Evolutionary conservation across 148 eudicot genomes (phyloP), one percentile per base, ranked within the genome.

Genomic region (Rhododendron vialii): DNA sequence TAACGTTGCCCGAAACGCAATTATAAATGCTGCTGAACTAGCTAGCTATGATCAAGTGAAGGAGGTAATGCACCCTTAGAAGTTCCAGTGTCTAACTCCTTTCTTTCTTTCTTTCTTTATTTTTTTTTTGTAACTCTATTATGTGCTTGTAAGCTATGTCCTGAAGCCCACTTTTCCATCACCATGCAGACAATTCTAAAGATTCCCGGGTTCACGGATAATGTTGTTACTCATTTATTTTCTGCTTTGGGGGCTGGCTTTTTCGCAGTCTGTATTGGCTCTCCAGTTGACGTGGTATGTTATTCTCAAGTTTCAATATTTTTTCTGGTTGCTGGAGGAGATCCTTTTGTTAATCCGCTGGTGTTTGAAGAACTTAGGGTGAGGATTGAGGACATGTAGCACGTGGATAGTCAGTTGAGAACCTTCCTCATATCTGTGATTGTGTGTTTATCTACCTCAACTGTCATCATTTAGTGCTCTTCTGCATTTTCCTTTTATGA

Each of bases 31-130:
- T 77, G 99, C 99, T 89, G 99, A 97, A 88, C 89, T 97, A 65
- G 99, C 98, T 86, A 97, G 99, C 90, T 97, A 97, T 89, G 99
- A 97, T 90, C 99, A 97, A 93, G 95, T 97, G 92, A 95, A 97
- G 88, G 89, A 97, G 99, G 99, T 94, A 85, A 77, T 41, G 71
- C 43, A 47, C 30, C 83, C 30, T 78, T 0, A 3, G 53, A 43
- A 26, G 55, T 86, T 61, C 45, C 73, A 77, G 24, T 43, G 30
- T 7, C n/a, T 26, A 26, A 24, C 5, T 41, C 76, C 13, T 48
- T 48, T 7, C 7, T 55, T 17, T 55, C 22, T 18, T 55, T 55
- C 7, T 55, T 55, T 18, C 1, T 55, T 15, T 55, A 0, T 3
- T 15, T 55, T 48, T 71, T 41, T 77, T 45, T 43, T 36, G 18